These are phyloP conservation scores for Colletotrichum trifolii DNA, from an alignment of 2,329 filamentous ascomycete genomes.

Conservation along the genomic window DNA sequence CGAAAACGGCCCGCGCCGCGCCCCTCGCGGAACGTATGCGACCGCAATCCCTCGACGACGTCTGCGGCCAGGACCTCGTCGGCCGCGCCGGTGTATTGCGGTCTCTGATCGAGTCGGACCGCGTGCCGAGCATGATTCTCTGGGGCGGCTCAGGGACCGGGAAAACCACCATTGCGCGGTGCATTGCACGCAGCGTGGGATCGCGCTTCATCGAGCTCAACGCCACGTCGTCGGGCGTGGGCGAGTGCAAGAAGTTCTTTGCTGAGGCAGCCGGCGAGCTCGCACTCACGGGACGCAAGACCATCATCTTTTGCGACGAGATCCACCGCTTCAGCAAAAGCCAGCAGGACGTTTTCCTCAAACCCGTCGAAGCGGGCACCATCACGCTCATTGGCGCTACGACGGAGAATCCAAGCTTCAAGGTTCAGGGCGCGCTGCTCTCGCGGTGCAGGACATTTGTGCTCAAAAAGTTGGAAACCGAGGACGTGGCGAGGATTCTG, in stretches of 20 bases:
- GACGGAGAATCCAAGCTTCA: slow-evolving; percentile 96
- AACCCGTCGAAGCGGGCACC: slow-evolving; percentile 89
- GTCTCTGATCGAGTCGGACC: slow-evolving; percentile 84
- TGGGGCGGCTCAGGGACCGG: slow-evolving; percentile 87
- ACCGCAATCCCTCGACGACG: slow-evolving; percentile 83
- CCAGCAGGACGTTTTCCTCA: slow-evolving; percentile 95
- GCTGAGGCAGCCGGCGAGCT: slow-evolving; percentile 84
- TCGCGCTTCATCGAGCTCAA: slow-evolving; percentile 96
- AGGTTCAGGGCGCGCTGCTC: slow-evolving; percentile 86
- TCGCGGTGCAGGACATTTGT: slow-evolving; percentile 94
- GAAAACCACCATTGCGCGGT: slow-evolving; percentile 91
- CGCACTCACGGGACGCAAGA: slow-evolving; percentile 84
- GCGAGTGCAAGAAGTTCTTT: slow-evolving; percentile 93
- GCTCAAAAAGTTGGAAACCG: slow-evolving; percentile 76
- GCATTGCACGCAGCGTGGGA: slow-evolving; percentile 85
- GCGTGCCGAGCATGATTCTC: slow-evolving; percentile 93
- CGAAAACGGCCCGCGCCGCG: slow-evolving; percentile 77
- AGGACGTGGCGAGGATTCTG: slow-evolving; percentile 80
- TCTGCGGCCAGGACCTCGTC: slow-evolving; percentile 92
- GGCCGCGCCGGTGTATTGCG: slow-evolving; percentile 86
- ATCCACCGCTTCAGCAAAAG: slow-evolving; percentile 92
- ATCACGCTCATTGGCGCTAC: slow-evolving; percentile 95
- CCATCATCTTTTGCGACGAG: slow-evolving; percentile 98
- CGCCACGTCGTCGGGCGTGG: slow-evolving; percentile 87
- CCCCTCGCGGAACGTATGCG: slow-evolving; percentile 96